Evolutionary conservation across 2,329 filamentous ascomycete genomes (phyloP).

Genomic region (Chaetomium sp.): DNA sequence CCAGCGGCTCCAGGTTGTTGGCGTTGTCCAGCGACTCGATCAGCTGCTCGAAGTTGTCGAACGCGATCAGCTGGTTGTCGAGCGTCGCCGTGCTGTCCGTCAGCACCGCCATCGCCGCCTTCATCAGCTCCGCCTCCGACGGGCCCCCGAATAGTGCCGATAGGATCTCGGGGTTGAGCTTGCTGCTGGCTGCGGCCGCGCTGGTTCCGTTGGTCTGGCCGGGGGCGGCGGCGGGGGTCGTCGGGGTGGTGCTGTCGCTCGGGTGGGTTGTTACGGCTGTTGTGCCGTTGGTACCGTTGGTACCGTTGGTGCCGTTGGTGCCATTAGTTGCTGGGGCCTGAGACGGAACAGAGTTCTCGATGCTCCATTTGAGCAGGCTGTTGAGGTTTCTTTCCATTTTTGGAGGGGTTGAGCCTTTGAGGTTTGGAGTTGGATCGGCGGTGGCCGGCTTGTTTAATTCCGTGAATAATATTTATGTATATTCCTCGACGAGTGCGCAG

Average conservation of each 20-base stretch:
- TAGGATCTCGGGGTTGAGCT: conserved; percentile 70
- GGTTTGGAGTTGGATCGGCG: not conserved
- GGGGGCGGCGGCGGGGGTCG: conserved; percentile 29
- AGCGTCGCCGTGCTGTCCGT: conserved; percentile 63
- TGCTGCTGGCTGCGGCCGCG: conserved; percentile 39
- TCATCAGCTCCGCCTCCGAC: conserved; percentile 91
- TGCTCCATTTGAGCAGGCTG: conserved; percentile 45
- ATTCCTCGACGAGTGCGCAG: not conserved
- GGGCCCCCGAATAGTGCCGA: conserved; percentile 78
- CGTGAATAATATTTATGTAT: not conserved
- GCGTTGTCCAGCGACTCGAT: conserved; percentile 95
- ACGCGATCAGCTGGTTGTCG: conserved; percentile 78
- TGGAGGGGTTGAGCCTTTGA: not conserved
- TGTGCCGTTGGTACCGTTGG: conserved; percentile 34
- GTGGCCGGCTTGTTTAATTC: not conserved
- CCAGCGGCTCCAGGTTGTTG: conserved; percentile 81
- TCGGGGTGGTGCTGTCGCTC: conserved; percentile 17
- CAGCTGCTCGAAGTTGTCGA: conserved; percentile 93
- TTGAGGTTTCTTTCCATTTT: conserved; percentile 42
- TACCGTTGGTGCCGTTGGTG: conserved; percentile 31
- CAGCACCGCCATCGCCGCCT: conserved; percentile 77
- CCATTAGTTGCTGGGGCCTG: not conserved
- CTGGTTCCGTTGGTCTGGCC: conserved; percentile 23
- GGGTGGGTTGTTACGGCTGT: conserved; percentile 11
- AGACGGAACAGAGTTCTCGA: conserved; percentile 37